phyloP scores from a whole-genome alignment of 2,329 filamentous ascomycete genomes.

The Colletotrichum brevisporum region DNA sequence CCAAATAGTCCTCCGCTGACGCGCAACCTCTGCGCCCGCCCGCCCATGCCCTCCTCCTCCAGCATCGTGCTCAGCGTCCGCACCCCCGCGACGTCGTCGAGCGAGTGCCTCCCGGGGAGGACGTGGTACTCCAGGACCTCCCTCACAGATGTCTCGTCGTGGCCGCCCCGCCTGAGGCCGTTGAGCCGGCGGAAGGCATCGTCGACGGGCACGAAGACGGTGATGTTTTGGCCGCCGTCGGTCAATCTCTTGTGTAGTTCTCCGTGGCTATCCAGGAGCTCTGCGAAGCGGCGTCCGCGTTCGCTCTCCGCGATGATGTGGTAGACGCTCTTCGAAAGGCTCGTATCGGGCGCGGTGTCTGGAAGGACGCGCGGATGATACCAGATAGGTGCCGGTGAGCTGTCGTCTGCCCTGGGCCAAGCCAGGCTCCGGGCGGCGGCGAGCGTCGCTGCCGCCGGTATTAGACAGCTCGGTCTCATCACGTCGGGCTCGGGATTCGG shows the following conservation, averaged over 20 bases:
- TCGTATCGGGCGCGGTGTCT: no score
- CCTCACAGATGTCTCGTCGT: conserved; percentile 54
- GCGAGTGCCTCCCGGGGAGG: background rate
- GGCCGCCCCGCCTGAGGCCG: background rate
- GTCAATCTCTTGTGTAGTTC: background rate
- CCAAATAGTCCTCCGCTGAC: background rate
- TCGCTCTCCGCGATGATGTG: conserved; percentile 5
- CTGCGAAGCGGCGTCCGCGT: background rate
- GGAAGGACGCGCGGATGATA: no score
- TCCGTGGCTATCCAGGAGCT: conserved; percentile 7
- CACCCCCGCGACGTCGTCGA: background rate
- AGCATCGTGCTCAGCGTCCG: conserved; percentile 1
- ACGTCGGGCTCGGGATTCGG: background rate
- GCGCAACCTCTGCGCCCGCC: conserved; percentile 13
- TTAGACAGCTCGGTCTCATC: conserved; percentile 13
- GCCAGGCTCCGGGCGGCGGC: conserved; percentile 1
- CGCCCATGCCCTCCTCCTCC: conserved; percentile 1
- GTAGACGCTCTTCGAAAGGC: background rate
- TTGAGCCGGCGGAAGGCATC: conserved; percentile 14
- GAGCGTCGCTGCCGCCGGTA: conserved; percentile 11
- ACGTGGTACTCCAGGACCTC: conserved; percentile 47
- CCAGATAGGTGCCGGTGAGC: no score
- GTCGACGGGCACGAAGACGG: conserved; percentile 24
- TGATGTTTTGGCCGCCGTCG: background rate
- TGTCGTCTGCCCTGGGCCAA: background rate